Percentiles rank a stretch among this genome's conserved stretches.
Evolutionary conservation across 169 alveolate species (phyloP).

Genomic region (Sarcocystis neurona): DNA sequence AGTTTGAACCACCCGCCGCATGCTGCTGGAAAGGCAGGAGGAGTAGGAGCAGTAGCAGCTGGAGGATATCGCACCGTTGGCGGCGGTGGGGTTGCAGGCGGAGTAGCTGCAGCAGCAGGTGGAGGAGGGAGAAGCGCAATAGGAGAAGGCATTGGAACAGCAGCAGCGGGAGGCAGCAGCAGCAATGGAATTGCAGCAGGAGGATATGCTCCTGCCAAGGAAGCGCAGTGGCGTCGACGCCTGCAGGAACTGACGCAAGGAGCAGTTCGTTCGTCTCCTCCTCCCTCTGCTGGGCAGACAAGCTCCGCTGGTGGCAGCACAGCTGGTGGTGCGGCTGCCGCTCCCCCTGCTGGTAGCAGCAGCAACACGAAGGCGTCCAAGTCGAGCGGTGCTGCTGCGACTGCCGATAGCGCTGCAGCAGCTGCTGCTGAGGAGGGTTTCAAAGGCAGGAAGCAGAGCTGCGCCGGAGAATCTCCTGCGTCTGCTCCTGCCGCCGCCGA

Average conservation of each 20-base stretch:
- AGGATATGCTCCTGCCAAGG: neutral
- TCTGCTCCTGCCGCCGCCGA: too few species aligned
- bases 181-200: too few species aligned
- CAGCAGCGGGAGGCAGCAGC: neutral
- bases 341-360: neutral
- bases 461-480: too few species aligned
- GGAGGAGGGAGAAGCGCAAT: neutral
- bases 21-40: neutral
- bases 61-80: neutral
- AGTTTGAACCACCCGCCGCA: neutral
- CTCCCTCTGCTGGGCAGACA: too few species aligned
- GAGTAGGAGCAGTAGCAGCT: neutral
- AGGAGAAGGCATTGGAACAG: neutral
- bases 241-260: slow-evolving; percentile 1
- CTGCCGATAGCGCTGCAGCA: too few species aligned
- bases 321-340: neutral
- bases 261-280: too few species aligned
- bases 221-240: slow-evolving; percentile 41
- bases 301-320: neutral
- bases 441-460: neutral
- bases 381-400: too few species aligned
- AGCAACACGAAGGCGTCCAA: neutral
- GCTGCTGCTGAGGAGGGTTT: neutral
- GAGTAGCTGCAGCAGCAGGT: neutral
- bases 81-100: too few species aligned